A percentile compares a stretch with the other conserved stretches of the same genome.
phyloP scores from a whole-genome alignment of 2,329 filamentous ascomycete species.

The Lecanicillium sp. region DNA sequence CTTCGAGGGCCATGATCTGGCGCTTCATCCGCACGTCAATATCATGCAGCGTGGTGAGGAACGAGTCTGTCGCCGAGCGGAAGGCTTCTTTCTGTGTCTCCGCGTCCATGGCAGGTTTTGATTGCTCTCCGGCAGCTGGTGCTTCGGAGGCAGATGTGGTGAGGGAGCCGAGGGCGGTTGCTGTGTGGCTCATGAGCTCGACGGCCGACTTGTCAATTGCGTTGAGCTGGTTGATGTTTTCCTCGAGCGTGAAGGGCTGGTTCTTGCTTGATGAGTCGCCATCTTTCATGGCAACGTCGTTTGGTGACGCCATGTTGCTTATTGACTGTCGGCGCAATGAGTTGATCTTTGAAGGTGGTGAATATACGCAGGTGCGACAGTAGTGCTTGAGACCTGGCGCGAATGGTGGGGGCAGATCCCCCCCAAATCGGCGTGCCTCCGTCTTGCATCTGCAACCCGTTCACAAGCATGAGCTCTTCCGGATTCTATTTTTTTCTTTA shows the following conservation, averaged over 20 bases:
- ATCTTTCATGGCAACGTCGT: conserved; percentile 23
- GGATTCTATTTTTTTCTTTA: no score
- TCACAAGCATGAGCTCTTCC: no score
- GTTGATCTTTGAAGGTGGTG: no score
- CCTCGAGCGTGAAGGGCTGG: conserved; percentile 60
- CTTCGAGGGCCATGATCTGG: conserved; percentile 67
- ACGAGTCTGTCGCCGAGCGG: conserved; percentile 54
- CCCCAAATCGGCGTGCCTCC: no score
- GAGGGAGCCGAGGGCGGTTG: conserved; percentile 37
- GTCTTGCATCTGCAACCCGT: no score
- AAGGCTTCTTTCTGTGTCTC: conserved; percentile 48
- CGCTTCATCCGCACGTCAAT: conserved; percentile 65
- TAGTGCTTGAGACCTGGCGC: no score
- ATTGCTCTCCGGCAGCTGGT: conserved; percentile 10
- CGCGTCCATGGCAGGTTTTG: conserved; percentile 26
- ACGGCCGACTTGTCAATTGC: conserved; percentile 60
- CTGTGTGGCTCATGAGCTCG: conserved; percentile 34
- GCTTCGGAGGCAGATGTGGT: conserved; percentile 22
- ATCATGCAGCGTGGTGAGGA: conserved; percentile 65
- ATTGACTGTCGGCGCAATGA: background rate
- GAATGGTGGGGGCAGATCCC: no score
- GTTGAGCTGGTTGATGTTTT: conserved; percentile 74
- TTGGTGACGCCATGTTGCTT: conserved; percentile 21
- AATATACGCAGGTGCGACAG: no score
- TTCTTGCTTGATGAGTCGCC: conserved; percentile 20